Base-by-base conservation (phyloP, 352 stramenopile species). In the Pythium biforme region DNA sequence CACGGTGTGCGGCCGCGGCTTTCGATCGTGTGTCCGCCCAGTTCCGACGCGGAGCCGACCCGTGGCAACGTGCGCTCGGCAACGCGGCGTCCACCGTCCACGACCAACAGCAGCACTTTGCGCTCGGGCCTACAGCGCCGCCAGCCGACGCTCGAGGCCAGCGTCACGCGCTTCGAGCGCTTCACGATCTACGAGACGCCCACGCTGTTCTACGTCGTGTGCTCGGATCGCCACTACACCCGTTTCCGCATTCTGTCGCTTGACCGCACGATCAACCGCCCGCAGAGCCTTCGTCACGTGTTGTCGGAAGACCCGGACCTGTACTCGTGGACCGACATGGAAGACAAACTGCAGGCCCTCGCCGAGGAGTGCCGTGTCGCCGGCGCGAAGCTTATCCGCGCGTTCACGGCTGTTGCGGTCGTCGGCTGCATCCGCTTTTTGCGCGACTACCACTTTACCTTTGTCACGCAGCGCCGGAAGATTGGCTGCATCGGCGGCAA, bases 371-470 rank as follows among this genome's bases (percentile, higher is more conserved):
- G 78, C 0, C 67, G 70, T 6, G 57, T 73, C 0, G 67, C 52
- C 11, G 82, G 81, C 0, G 73, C 69, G 12, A 70, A 79, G 14
- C 60, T 94, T 10, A 64, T 80, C 29, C 79, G 86, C 26, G 79
- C 83, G 0, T 92, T 94, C 57, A 97, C 92, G 41, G 97, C 95
- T 0, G 98, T 98, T 43, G 97, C 96, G 17, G 97, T 99, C 67
- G 86, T 99, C 7, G 97, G 97, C 2, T 99, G 99, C 64, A 92
- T 99, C 46, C 93, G 95, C 22, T 99, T 99, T 75, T 75, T 99
- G 47, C 91, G 98, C 51, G 98, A 91, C 59, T 99, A 98, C 75
- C 99, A 99, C 76, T 90, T 99, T 25, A 98, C 97, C 37, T 89
- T 99, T 34, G 98, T 99, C 34, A 99, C 97, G 3, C 93, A 98